Percentiles rank a stretch among this genome's conserved stretches.
phyloP scores from a whole-genome alignment of 768 basidiomycete species.

The Cubamyces sp. region DNA sequence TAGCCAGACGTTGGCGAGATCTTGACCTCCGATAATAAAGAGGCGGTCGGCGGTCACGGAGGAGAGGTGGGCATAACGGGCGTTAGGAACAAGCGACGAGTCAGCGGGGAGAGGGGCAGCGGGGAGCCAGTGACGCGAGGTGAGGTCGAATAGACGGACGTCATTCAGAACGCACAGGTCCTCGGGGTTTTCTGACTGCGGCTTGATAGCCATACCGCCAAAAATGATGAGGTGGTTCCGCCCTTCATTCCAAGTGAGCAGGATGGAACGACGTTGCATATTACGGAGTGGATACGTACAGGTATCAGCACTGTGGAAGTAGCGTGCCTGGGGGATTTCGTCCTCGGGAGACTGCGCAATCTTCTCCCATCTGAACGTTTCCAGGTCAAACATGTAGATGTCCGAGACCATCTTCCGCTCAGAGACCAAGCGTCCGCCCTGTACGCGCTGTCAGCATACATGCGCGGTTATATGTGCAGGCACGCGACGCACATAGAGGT shows the following conservation, averaged over 20 bases:
- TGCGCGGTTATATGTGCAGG: not conserved
- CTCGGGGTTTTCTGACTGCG: slow-evolving; percentile 69
- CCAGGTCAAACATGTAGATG: slow-evolving; percentile 88
- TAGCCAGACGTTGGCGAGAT: slow-evolving; percentile 90
- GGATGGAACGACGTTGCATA: slow-evolving; percentile 21
- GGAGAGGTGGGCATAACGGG: slow-evolving; percentile 94
- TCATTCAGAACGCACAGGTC: slow-evolving; percentile 93
- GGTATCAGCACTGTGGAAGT: slow-evolving; percentile 92
- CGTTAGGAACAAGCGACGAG: slow-evolving; percentile 63
- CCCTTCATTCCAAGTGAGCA: slow-evolving; percentile 51
- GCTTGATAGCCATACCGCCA: slow-evolving; percentile 90
- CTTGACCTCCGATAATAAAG: slow-evolving; percentile 94
- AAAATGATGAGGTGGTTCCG: slow-evolving; percentile 90
- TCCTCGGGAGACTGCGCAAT: slow-evolving; percentile 64
- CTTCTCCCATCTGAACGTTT: slow-evolving; percentile 80
- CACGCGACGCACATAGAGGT: slow-evolving; percentile 73
- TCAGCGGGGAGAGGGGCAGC: slow-evolving; percentile 40
- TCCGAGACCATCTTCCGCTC: slow-evolving; percentile 89
- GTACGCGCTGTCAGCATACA: slow-evolving; percentile 2
- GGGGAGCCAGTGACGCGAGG: slow-evolving; percentile 72
- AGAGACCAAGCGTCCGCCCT: slow-evolving; percentile 88
- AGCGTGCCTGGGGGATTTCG: slow-evolving; percentile 78
- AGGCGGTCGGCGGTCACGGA: slow-evolving; percentile 83
- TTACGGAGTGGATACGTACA: slow-evolving; percentile 51
- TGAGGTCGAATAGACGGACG: slow-evolving; percentile 85